phyloP scores from a whole-genome alignment of 176 grass and related monocot genomes.

The Carex myosuroides region DNA sequence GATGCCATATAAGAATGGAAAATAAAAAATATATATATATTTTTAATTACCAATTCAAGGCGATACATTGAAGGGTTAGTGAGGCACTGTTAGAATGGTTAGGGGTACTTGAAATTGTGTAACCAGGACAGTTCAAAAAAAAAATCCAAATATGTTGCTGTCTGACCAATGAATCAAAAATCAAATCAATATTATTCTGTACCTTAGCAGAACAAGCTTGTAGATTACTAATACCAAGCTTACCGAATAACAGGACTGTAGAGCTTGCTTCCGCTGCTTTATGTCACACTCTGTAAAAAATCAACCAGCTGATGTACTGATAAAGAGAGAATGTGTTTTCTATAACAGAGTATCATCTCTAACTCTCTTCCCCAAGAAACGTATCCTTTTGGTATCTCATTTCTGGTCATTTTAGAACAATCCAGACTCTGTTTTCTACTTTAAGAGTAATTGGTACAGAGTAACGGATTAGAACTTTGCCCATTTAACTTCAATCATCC shows the following conservation, averaged over 20 bases:
- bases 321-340: constrained; percentile 16
- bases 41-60: not conserved
- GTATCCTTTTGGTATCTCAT: constrained; percentile 17
- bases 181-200: not conserved
- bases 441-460: not conserved
- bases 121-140: not conserved
- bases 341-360: not conserved
- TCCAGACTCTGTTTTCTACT: not conserved
- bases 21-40: not conserved
- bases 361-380: constrained; percentile 11
- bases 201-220: not conserved
- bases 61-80: not conserved
- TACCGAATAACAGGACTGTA: constrained; percentile 2
- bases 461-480: not conserved
- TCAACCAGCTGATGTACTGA: constrained; percentile 4
- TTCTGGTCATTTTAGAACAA: not conserved
- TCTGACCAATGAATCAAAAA: not conserved
- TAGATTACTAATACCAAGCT: not conserved
- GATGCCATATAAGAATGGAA: not conserved
- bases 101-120: not conserved
- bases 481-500: not conserved
- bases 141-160: not conserved
- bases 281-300: constrained; percentile 3
- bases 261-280: constrained; percentile 13
- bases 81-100: not conserved